Conservation (phyloP, 345 rosid genomes). For the Eucalyptus virginea region DNA sequence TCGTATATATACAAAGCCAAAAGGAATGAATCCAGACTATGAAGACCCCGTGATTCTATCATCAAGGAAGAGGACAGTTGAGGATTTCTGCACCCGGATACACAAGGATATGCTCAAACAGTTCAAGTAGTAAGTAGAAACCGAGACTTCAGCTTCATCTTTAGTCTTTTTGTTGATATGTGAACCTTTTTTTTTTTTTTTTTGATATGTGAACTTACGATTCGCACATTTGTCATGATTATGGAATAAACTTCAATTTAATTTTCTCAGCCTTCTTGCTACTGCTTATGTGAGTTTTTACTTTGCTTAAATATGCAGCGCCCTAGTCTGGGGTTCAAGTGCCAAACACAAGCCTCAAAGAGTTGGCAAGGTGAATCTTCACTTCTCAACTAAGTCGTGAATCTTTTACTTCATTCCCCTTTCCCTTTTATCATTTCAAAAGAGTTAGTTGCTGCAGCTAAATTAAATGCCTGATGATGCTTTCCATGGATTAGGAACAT, state of each 20-base stretch:
- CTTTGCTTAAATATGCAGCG: slow-evolving; percentile 33
- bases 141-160: background rate
- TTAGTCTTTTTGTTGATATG: background rate
- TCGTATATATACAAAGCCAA: slow-evolving; percentile 91
- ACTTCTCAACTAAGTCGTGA: slow-evolving; percentile 2
- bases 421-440: background rate
- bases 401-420: background rate
- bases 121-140: slow-evolving; percentile 76
- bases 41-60: slow-evolving; percentile 94
- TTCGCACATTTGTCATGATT: background rate
- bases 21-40: slow-evolving; percentile 96
- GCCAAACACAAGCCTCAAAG: slow-evolving; percentile 98
- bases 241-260: background rate
- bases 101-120: slow-evolving; percentile 95
- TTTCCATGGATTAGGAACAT: slow-evolving; percentile 58
- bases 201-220: background rate
- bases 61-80: slow-evolving; percentile 78
- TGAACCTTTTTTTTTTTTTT: background rate
- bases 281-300: background rate
- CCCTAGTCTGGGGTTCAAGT: slow-evolving; percentile 97
- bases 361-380: slow-evolving; percentile 78
- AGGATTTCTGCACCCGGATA: slow-evolving; percentile 79
- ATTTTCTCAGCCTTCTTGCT: background rate
- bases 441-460: background rate
- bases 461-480: background rate